Percentiles rank a stretch among this genome's conserved stretches.
Evolutionary conservation across 2,329 filamentous ascomycete genomes (phyloP).

Genomic region (Metarhizium robertsii): DNA sequence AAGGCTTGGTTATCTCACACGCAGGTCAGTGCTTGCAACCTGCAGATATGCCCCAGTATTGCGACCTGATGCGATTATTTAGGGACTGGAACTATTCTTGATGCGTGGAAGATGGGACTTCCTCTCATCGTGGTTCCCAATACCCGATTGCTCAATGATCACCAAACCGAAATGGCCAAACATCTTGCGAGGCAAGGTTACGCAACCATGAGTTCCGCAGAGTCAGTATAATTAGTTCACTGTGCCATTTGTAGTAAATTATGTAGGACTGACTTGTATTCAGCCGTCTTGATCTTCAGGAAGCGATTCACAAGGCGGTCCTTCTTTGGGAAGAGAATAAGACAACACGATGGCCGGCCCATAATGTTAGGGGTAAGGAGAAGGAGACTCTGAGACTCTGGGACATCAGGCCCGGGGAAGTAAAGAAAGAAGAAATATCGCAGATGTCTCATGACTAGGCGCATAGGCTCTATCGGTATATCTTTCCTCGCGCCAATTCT

Average conservation of each 20-base stretch:
- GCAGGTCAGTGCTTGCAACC: conserved; percentile 51
- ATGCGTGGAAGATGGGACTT: conserved; percentile 63
- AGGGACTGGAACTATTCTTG: conserved; percentile 88
- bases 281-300: conserved; percentile 23
- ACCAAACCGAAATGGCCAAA: conserved; percentile 79
- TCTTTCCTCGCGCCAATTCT: conserved; percentile 1
- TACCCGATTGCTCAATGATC: conserved; percentile 70
- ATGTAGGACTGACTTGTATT: not conserved
- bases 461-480: conserved; percentile 9
- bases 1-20: conserved; percentile 79
- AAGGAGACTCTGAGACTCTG: conserved; percentile 20
- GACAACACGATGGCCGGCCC: conserved; percentile 23
- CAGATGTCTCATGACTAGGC: conserved; percentile 31
- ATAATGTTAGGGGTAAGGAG: conserved; percentile 12
- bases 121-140: conserved; percentile 90
- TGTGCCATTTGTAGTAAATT: not conserved
- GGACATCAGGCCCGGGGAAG: conserved; percentile 23
- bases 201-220: conserved; percentile 59
- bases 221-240: conserved; percentile 33
- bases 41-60: not conserved
- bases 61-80: not conserved
- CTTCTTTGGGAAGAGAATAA: conserved; percentile 26
- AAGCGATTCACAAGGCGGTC: conserved; percentile 26
- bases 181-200: conserved; percentile 68
- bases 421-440: conserved; percentile 24